Evolutionary conservation across 2,329 filamentous ascomycete species (phyloP), one percentile per base, ranked within the genome.

Genomic region (Macrophomina pseudophaseolina): DNA sequence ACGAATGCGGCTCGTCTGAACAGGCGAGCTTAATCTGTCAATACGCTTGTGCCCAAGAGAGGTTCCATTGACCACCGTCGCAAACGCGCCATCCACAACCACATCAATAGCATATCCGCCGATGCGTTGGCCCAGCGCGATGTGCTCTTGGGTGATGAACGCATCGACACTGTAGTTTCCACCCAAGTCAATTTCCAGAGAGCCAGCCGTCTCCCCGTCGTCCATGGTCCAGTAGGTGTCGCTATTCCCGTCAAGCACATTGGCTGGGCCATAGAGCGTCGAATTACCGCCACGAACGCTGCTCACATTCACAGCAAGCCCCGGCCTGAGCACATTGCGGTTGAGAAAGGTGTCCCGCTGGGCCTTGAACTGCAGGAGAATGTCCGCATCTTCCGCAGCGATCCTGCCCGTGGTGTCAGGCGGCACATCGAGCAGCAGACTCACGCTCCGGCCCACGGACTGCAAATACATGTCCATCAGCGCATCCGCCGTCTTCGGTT

Each of bases 11-110:
- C 35, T 59, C 8, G 68, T 64, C 30, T 64, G 35, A 1, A 69
- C 48, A 32, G 40, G 7, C 23, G 51, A 48, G 18, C 33, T 67
- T 16, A 70, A 35, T 32, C 33, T 64, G 58, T 68, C 48, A n/a
- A 71, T 68, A 6, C 68, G 46, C 56, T 68, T 71, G 33, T 71
- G 69, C n/a, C 69, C 69, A n/a, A 71, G 44, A 4, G 68, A 70
- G 14, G 69, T 69, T n/a, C 69, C 69, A 14, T 53, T 69, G 35
- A 71, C 67, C 32, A 69, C 28, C 49, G 40, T 56, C 28, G 52
- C 56, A 4, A 48, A 70, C 1, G 62, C 23, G 2, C 67, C 65
- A 23, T 67, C 58, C n/a, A 68, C 65, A 12, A 65, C 35, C 7
- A 52, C 68, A 52, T 68, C 67, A n/a, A 70, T 63, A 16, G 49